A percentile compares a stretch with the other conserved stretches of the same genome.
Conservation (phyloP, 768 basidiomycete species). For the Hydnum rufescens region DNA sequence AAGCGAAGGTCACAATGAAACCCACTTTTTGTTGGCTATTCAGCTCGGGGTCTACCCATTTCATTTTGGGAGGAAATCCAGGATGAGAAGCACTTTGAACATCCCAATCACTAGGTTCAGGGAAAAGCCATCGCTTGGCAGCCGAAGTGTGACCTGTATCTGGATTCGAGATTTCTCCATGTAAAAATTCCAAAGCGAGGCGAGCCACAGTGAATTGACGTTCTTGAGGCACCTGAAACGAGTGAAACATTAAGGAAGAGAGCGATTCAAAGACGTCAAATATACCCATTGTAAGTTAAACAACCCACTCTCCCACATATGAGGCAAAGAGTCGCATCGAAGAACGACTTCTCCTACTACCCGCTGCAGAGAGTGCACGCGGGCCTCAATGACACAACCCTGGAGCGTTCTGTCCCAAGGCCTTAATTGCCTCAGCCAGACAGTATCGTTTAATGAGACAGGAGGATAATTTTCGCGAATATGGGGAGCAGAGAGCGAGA, state of each 20-base stretch:
- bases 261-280: too few species aligned
- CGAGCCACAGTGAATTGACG: neutral
- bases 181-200: neutral
- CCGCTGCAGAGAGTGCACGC: neutral
- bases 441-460: neutral
- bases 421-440: neutral
- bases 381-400: neutral
- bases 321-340: neutral
- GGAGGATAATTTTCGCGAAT: constrained; percentile 1
- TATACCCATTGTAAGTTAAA: neutral
- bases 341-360: neutral
- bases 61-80: neutral
- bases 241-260: too few species aligned
- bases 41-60: neutral
- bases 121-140: neutral
- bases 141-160: neutral
- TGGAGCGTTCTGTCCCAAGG: neutral
- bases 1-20: neutral
- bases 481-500: neutral
- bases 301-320: neutral
- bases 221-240: neutral
- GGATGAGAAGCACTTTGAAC: neutral
- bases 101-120: neutral
- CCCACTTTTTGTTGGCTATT: neutral
- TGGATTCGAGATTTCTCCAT: neutral